Base-by-base conservation (phyloP, 2,329 filamentous ascomycete genomes). In the Xylariaceae sp. region DNA sequence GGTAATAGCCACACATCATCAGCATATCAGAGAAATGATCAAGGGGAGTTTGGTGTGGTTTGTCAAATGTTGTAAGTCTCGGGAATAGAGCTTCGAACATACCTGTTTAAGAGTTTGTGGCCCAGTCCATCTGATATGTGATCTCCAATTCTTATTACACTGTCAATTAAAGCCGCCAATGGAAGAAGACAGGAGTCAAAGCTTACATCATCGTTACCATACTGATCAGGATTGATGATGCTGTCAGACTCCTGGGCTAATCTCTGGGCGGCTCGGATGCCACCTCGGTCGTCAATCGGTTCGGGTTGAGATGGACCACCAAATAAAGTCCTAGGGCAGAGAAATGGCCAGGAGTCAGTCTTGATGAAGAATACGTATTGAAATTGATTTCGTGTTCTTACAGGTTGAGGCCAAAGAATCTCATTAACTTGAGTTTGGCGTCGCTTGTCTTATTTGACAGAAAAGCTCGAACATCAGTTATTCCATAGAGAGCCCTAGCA, bases 291-390 rank as follows among this genome's bases (percentile, higher is more conserved):
- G 52, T 81, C 78, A 0, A 66, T 50, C 0, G 76, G 76, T 40
- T 81, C 77, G 0, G 76, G 77, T 39, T 81, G 77, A 1, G 77
- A 76, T 1, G 77, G 77, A 0, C 79, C 79, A 2, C 79, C 79
- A 27, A 79, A 82, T 0, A 82, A 63, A 0, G 74, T 77, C 22
- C 70, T 74, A 22, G 12, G 35, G 12, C 39, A 34, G 21, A 23
- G 44, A 25, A 49, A 38, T 20, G 8, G 19, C 42, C 12, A 7
- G 25, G n/a, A 6, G 12, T 12, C 37, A 21, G 6, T 19, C 17
- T 32, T 19, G n/a, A 27, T 21, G 4, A 17, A 27, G 19, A 14
- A 14, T 22, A 22, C n/a, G 20, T 29, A 3, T 19, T 20, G 12
- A 10, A 2, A 7, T 7, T 29, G 12, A 11, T 5, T 12, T 7